A percentile compares a stretch with the other conserved stretches of the same genome.
phyloP scores from a whole-genome alignment of 2,329 filamentous ascomycete species.

The Xylaria sp. region DNA sequence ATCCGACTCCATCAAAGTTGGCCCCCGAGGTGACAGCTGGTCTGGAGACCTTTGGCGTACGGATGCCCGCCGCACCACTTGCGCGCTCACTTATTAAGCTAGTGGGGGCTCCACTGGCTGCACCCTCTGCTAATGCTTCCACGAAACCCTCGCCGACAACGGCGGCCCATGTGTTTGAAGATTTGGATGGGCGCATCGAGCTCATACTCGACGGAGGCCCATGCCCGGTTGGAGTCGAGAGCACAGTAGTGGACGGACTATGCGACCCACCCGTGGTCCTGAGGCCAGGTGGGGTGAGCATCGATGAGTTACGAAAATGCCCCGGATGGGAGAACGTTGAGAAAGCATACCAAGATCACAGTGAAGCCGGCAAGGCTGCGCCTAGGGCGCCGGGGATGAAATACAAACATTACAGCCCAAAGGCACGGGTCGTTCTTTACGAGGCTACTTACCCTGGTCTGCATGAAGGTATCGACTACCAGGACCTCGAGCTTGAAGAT shows the following conservation, averaged over 20 bases:
- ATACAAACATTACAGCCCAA: slow-evolving; percentile 96
- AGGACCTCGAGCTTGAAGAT: slow-evolving; percentile 48
- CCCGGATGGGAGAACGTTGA: slow-evolving; percentile 83
- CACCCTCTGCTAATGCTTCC: slow-evolving; percentile 92
- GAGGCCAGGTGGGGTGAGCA: slow-evolving; percentile 84
- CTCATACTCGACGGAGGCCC: slow-evolving; percentile 89
- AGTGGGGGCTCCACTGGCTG: slow-evolving; percentile 81
- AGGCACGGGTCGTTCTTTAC: slow-evolving; percentile 85
- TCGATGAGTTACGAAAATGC: slow-evolving; percentile 79
- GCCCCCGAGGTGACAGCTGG: slow-evolving; percentile 93
- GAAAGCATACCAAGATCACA: slow-evolving; percentile 81
- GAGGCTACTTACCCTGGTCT: slow-evolving; percentile 62
- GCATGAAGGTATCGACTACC: slow-evolving; percentile 49
- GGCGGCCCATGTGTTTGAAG: slow-evolving; percentile 87
- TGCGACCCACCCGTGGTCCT: slow-evolving; percentile 83
- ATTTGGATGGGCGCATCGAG: slow-evolving; percentile 83
- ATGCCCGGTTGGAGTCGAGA: slow-evolving; percentile 92
- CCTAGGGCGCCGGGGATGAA: slow-evolving; percentile 98
- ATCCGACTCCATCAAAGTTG: slow-evolving; percentile 73
- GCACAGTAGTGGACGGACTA: slow-evolving; percentile 93
- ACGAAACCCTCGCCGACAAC: slow-evolving; percentile 92
- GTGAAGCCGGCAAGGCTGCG: slow-evolving; percentile 69
- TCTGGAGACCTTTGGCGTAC: slow-evolving; percentile 83
- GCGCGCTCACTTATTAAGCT: slow-evolving; percentile 87
- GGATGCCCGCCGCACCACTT: slow-evolving; percentile 88